Evolutionary conservation across 495 filamentous ascomycete species (phyloP), one percentile per base, ranked within the genome.

Genomic region (Apiosordaria backusii): DNA sequence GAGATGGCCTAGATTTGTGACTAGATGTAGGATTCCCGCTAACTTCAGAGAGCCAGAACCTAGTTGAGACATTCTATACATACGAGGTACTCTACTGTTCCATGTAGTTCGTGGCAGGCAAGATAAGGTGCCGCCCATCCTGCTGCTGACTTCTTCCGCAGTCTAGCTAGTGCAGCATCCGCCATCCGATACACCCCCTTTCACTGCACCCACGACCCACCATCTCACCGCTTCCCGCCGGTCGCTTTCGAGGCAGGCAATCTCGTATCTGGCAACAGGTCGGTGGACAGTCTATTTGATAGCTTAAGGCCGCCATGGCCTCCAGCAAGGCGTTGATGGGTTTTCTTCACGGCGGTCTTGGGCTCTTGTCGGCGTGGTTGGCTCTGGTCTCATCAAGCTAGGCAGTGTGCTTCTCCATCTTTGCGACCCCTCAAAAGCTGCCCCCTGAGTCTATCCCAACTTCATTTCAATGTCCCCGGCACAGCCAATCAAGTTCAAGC

Each of bases 401-500:
- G 22, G n/a, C 25, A 50, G 35, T 13, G 60, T 22, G 19, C 60
- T 22, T 62, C 9, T 62, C 60, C 16, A n/a, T 21, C 10, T 23
- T 50, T 45, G 10, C 35, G n/a, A 45, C 35, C 4, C 0, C 35
- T 18, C 0, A 7, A 45, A 45, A 45, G 35, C 35, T 45, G 35
- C 35, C 35, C n/a, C 35, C 35, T 45, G 35, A 45, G 35, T 13
- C 35, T 3, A 10, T 45, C 16, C 24, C 25, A n/a, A 9, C 18
- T 40, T 27, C 25, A 6, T 16, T 57, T 26, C 50, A 61, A 68
- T 68, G 66, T 68, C 66, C 57, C 58, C 55, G 19, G 66, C 66
- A 0, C 19, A 65, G 15, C 66, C 66, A 23, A 68, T 68, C 62
- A 61, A 61, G 24, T 50, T 60, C 54, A 62, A 57, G 23, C 21